Base-by-base conservation (phyloP, 2,329 filamentous ascomycete genomes). In the Raffaelea deltoideospora region DNA sequence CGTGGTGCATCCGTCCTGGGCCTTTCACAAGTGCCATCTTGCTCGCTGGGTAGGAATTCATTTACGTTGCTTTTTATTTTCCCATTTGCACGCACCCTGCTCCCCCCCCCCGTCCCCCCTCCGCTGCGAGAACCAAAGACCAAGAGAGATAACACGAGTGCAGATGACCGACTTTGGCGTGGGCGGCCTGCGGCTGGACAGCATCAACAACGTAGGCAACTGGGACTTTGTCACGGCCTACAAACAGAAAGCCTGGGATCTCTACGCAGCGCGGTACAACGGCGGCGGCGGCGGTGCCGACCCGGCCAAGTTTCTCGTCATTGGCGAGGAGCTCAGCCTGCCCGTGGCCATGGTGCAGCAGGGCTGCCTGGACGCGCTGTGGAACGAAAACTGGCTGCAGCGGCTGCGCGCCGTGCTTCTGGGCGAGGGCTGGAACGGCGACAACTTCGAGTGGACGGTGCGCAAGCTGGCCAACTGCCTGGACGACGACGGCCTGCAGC, bases 271-370 rank as follows among this genome's bases (percentile, higher is more conserved):
- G 0, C 35, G 43, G 4, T 44, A 44, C 22, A 13, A 4, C 13
- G 19, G 7, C 31, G 29, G 24, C 26, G 22, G 18, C 14, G 19
- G 21, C 17, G 3, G 17, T 14, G 39, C 37, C 6, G 43, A 46
- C 29, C 33, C 43, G 10, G 39, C 40, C 32, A 45, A 41, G 19
- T 50, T 50, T 30, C 37, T 48, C 5, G 45, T 48, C 29, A 41
- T 48, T 31, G 48, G 43, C 24, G 48, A 50, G 23, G 48, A 50
- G 39, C 46, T 50, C 13, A 49, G 44, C 20, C 41, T 46, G 40
- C 48, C 48, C 5, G 29, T 42, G 10, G 27, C 35, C 26, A 46
- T 49, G 43, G 20, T 50, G 13, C 40, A 37, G 4, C 10, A 38
- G 4, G 44, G 43, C 18, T 40, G 43, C 15, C 19, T 48, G 15